Evolutionary conservation across 164 flowering plant species (phyloP).

Genomic region (Vitis riparia): DNA sequence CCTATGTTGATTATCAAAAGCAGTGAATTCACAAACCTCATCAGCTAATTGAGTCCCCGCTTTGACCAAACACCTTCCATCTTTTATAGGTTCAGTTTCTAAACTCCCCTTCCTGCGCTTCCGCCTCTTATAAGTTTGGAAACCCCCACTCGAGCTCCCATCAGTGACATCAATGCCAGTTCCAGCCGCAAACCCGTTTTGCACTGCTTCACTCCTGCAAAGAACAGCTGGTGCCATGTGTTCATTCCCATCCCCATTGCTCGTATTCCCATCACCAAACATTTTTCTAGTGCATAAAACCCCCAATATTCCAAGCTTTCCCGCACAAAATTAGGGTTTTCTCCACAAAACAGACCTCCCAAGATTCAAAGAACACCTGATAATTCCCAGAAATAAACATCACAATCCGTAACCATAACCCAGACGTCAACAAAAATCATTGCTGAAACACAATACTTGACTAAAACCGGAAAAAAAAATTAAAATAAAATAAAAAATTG

Average conservation of each 20-base stretch:
- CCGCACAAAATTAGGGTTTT: slow-evolving; percentile 20
- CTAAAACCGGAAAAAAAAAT: neutral
- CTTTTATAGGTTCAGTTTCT: slow-evolving; percentile 11
- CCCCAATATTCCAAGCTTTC: slow-evolving; percentile 12
- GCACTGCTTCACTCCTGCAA: slow-evolving; percentile 11
- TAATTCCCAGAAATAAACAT: too few species aligned
- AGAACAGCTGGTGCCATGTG: neutral
- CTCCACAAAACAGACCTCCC: neutral
- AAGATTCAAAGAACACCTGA: neutral
- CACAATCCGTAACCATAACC: too few species aligned
- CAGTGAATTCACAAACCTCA: slow-evolving; percentile 15
- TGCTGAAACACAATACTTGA: neutral
- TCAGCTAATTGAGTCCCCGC: slow-evolving; percentile 8
- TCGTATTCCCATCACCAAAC: slow-evolving; percentile 23
- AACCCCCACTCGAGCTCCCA: slow-evolving; percentile 15
- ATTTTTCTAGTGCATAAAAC: slow-evolving; percentile 6
- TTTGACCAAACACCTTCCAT: slow-evolving; percentile 15
- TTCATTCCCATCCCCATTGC: slow-evolving; percentile 20
- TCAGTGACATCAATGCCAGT: slow-evolving; percentile 8
- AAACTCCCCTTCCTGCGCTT: slow-evolving; percentile 11
- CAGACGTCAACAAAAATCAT: neutral
- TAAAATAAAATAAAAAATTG: too few species aligned
- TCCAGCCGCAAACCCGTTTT: slow-evolving; percentile 11
- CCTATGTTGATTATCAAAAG: too few species aligned
- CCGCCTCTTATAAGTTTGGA: slow-evolving; percentile 37